Conservation (phyloP, 805 yeast genomes). For the Candida awuae region DNA sequence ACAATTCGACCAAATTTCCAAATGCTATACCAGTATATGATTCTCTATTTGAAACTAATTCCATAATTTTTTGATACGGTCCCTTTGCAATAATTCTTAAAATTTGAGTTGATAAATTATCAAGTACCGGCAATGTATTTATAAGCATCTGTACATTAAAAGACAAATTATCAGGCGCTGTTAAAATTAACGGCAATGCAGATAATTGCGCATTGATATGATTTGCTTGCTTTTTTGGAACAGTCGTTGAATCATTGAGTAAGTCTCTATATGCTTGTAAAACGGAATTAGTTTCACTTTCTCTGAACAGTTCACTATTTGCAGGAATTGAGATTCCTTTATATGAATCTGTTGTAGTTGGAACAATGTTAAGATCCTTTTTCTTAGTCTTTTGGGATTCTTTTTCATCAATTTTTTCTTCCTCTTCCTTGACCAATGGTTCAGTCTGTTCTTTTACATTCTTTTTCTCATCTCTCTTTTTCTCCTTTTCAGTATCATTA, state of each 20-base stretch:
- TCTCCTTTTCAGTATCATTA: conserved; percentile 1
- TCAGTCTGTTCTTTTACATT: too few relatives aligned
- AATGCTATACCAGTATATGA: conserved; percentile 59
- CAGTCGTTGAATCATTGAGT: conserved; percentile 15
- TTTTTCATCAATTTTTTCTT: neutral
- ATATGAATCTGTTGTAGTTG: conserved; percentile 18
- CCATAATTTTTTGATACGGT: conserved; percentile 69
- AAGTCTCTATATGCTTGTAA: conserved; percentile 24
- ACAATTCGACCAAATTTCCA: conserved; percentile 61
- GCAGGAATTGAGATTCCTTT: conserved; percentile 30
- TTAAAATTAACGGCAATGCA: conserved; percentile 50
- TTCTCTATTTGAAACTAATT: conserved; percentile 56
- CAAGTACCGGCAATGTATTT: conserved; percentile 67
- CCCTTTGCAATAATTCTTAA: conserved; percentile 63
- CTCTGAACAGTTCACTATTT: conserved; percentile 27
- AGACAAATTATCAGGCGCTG: conserved; percentile 49
- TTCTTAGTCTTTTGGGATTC: neutral
- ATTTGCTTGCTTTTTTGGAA: conserved; percentile 15
- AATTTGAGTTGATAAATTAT: conserved; percentile 75
- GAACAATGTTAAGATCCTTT: neutral
- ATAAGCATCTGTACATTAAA: conserved; percentile 57
- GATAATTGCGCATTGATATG: conserved; percentile 43
- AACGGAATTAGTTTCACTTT: conserved; percentile 16
- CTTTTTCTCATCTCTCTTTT: neutral
- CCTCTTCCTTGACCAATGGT: neutral